phyloP scores from a whole-genome alignment of 495 filamentous ascomycete species.

The Aspergillus heteromorphus region DNA sequence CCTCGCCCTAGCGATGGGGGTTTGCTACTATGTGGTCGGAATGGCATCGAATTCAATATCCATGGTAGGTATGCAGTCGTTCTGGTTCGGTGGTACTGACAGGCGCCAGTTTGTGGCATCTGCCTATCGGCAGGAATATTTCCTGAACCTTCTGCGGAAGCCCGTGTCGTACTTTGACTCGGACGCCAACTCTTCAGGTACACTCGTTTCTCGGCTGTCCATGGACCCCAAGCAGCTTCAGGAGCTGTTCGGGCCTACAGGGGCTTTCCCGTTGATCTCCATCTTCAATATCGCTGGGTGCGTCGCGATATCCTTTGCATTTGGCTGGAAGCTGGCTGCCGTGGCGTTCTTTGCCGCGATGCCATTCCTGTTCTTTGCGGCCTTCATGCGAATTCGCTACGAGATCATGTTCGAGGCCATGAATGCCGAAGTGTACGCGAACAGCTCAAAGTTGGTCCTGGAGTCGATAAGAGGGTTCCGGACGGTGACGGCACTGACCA shows the following conservation, averaged over 20 bases:
- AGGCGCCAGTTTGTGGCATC: conserved; percentile 39
- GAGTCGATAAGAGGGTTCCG: conserved; percentile 55
- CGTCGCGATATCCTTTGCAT: conserved; percentile 49
- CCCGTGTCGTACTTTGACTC: conserved; percentile 54
- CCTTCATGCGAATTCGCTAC: conserved; percentile 49
- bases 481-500: conserved; percentile 50
- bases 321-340: conserved; percentile 59
- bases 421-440: conserved; percentile 53
- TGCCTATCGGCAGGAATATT: conserved; percentile 55
- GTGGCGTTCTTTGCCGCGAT: conserved; percentile 51
- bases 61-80: background rate
- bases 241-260: conserved; percentile 47
- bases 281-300: conserved; percentile 50
- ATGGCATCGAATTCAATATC: conserved; percentile 28
- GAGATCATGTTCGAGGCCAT: conserved; percentile 48
- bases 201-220: conserved; percentile 46
- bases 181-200: conserved; percentile 42
- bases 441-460: conserved; percentile 49
- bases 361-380: conserved; percentile 49
- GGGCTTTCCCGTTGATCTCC: conserved; percentile 27
- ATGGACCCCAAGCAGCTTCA: conserved; percentile 58
- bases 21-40: conserved; percentile 50
- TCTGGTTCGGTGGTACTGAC: background rate
- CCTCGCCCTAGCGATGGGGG: conserved; percentile 40
- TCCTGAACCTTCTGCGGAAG: conserved; percentile 51